phyloP scores from a whole-genome alignment of 176 grass and related monocot genomes.

The Eragrostis nindensis region DNA sequence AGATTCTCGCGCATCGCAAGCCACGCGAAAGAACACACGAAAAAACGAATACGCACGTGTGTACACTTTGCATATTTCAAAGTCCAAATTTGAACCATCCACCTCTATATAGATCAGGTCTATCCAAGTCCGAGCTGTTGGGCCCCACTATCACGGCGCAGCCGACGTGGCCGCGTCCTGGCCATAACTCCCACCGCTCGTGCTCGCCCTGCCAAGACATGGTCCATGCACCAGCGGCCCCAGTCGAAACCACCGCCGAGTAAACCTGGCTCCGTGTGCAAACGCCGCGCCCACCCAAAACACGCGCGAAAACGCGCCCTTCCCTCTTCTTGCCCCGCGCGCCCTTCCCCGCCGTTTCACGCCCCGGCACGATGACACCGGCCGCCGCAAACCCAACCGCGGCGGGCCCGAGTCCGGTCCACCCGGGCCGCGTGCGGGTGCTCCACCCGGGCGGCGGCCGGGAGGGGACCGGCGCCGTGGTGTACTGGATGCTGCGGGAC shows the following conservation, averaged over 20 bases:
- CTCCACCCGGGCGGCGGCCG: conserved; percentile 39
- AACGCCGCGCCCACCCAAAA: conserved; percentile 14
- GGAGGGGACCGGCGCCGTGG: conserved; percentile 40
- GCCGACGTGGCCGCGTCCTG: too few species aligned
- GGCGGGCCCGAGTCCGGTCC: conserved; percentile 25
- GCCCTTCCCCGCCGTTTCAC: background rate
- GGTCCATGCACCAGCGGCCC: background rate
- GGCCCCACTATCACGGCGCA: too few species aligned
- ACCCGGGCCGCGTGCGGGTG: conserved; percentile 69
- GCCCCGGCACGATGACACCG: conserved; percentile 37
- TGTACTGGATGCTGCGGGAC: conserved; percentile 99
- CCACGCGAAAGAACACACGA: too few species aligned
- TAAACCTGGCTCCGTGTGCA: background rate
- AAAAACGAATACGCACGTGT: too few species aligned
- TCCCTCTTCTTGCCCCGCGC: background rate
- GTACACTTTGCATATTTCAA: too few species aligned
- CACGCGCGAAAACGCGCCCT: too few species aligned
- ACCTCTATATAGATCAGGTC: too few species aligned
- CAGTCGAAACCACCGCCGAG: background rate
- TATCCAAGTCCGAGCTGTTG: too few species aligned
- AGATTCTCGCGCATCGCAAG: too few species aligned
- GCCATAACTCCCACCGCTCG: background rate
- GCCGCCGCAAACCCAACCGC: background rate
- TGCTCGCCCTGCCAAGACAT: background rate
- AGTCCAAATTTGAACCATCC: too few species aligned